phyloP scores from a whole-genome alignment of 306 rosid species.

The Prinsepia uniflora region DNA sequence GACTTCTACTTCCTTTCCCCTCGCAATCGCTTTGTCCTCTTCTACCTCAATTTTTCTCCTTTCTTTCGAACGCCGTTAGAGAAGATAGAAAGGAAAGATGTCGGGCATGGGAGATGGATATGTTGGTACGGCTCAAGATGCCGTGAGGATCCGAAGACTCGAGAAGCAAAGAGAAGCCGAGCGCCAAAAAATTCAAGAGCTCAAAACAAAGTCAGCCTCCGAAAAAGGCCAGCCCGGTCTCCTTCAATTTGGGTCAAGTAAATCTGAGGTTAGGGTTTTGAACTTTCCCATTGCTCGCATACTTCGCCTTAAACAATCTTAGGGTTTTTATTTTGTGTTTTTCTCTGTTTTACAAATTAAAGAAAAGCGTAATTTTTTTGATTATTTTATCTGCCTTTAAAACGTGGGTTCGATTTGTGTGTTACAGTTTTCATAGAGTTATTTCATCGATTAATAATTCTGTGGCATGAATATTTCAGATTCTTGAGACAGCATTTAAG shows the following conservation, averaged over 20 bases:
- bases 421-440: background rate
- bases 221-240: conserved; percentile 83
- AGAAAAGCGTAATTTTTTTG: background rate
- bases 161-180: conserved; percentile 98
- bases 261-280: conserved; percentile 59
- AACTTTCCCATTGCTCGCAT: background rate
- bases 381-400: too few relatives aligned
- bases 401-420: background rate
- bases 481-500: conserved; percentile 95
- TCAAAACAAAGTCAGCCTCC: conserved; percentile 78
- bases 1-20: background rate
- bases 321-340: conserved; percentile 2
- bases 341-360: background rate
- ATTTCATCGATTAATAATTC: background rate
- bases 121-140: conserved; percentile 97
- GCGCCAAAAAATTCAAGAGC: conserved; percentile 94
- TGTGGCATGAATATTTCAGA: conserved; percentile 40
- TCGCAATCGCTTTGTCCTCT: background rate
- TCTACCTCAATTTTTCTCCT: background rate
- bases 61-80: background rate
- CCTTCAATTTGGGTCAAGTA: conserved; percentile 96
- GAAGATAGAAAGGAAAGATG: conserved; percentile 27
- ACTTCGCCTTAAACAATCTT: background rate
- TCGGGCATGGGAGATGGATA: conserved; percentile 99
- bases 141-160: conserved; percentile 84